Base-by-base conservation (phyloP, 805 yeast species). In the Candida odintsovae region DNA sequence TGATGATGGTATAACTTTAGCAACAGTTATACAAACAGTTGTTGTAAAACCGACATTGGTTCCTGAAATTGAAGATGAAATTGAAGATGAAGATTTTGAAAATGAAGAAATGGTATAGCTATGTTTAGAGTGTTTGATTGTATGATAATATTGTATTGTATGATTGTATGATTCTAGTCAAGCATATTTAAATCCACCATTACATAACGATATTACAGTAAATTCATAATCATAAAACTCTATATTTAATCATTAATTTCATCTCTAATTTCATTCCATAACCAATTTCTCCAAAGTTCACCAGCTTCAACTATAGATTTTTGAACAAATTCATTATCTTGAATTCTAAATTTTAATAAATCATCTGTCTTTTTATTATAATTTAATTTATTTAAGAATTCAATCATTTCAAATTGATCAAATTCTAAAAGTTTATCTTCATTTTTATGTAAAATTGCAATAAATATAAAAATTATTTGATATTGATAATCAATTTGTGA, bases 341-440 rank as follows among this genome's bases (percentile, higher is more conserved):
- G 21, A 23, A 25, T 16, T 7, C 38, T n/a, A 3, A 42, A 45
- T 26, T 44, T 42, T 26, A 31, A 35, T 26, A 39, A 37, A 21
- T 37, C 35, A 21, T 46, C 38, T 15, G 43, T 22, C 8, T 25
- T 37, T 4, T 42, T 40, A 21, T 38, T 26, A 16, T 28, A 47
- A 22, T 41, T 51, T 41, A 46, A 59, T 44, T 82, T 76, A 50
- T 79, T 78, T 50, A 90, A 71, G 53, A 81, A 80, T 60, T 90
- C 95, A 35, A 90, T 73, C 40, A 89, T 87, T 65, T 90, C 98
- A 52, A 86, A 82, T 61, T 88, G 95, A 58, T 90, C 98, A 52
- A 90, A 81, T 61, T 90, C 97, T 52, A 87, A 74, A 45, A 90
- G 72, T 36, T 85, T 80, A 54, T 80, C 79, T 55, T 86, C 90